These are phyloP conservation scores for Jackrogersella minutella DNA, from an alignment of 495 filamentous ascomycete species.

Conservation along the genomic window DNA sequence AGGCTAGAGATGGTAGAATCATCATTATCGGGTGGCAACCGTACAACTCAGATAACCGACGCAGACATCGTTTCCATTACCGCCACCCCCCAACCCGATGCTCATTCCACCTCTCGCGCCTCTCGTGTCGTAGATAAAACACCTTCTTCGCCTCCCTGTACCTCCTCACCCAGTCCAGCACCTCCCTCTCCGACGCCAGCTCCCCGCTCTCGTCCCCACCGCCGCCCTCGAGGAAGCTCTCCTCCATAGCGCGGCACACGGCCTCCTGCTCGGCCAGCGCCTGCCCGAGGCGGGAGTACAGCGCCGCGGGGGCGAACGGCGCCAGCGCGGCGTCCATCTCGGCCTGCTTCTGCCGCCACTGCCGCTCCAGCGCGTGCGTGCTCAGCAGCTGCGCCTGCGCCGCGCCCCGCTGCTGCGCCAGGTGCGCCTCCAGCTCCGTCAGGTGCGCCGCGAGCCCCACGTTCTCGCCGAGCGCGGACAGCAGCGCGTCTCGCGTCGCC, in stretches of 20 bases:
- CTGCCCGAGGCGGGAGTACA: slow-evolving; percentile 81
- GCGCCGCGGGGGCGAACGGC: slow-evolving; percentile 80
- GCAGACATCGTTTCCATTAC: slow-evolving; percentile 57
- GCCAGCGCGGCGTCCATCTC: slow-evolving; percentile 87
- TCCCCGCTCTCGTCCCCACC: slow-evolving; percentile 39
- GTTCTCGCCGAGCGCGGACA: slow-evolving; percentile 71
- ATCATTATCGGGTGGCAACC: background rate
- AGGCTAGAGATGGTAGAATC: background rate
- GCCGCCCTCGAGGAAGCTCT: slow-evolving; percentile 81
- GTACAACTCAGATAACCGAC: background rate
- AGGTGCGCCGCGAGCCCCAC: slow-evolving; percentile 70
- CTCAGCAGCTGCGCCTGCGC: slow-evolving; percentile 83
- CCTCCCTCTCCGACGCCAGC: slow-evolving; percentile 75
- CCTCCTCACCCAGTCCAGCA: slow-evolving; percentile 80
- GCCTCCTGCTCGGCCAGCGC: slow-evolving; percentile 83
- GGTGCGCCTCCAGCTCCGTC: slow-evolving; percentile 63
- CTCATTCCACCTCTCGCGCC: slow-evolving; percentile 93
- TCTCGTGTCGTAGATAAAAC: slow-evolving; percentile 77
- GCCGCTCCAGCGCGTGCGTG: slow-evolving; percentile 85
- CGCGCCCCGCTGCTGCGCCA: slow-evolving; percentile 67
- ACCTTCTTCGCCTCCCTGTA: slow-evolving; percentile 78
- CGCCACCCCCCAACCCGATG: slow-evolving; percentile 93
- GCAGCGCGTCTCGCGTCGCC: slow-evolving; percentile 62
- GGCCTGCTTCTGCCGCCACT: slow-evolving; percentile 85
- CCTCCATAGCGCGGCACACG: slow-evolving; percentile 81